Percentiles rank a stretch among this genome's conserved stretches.
These are phyloP conservation scores for Rhodamnia argentea DNA, from an alignment of 345 rosid species.

Conservation along the genomic window DNA sequence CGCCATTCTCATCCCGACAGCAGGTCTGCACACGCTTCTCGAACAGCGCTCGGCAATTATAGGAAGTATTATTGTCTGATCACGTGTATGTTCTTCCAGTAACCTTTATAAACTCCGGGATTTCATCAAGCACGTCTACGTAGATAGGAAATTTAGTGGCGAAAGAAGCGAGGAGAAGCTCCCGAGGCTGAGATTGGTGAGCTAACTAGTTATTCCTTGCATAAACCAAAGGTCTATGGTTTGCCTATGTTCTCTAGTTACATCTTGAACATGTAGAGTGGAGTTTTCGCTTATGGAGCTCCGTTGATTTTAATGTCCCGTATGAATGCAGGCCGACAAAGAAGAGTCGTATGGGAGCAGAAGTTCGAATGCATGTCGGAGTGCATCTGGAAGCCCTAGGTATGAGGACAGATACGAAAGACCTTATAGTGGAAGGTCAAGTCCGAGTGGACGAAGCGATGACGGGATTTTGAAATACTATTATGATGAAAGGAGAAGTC, in stretches of 20 bases:
- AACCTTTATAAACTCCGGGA: conserved; percentile 58
- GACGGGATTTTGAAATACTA: conserved; percentile 25
- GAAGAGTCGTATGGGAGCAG: conserved; percentile 30
- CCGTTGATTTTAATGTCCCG: not conserved
- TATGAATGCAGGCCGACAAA: conserved; percentile 26
- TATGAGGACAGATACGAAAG: conserved; percentile 25
- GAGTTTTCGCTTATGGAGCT: not conserved
- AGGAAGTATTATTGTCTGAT: conserved; percentile 8
- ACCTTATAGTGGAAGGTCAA: conserved; percentile 13
- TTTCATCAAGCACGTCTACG: conserved; percentile 81
- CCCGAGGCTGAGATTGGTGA: conserved; percentile 45
- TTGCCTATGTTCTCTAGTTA: not conserved
- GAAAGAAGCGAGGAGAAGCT: conserved; percentile 31
- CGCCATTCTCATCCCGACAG: conserved; percentile 67
- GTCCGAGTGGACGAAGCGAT: conserved; percentile 28
- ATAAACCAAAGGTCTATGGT: not conserved
- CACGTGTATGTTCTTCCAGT: conserved; percentile 31
- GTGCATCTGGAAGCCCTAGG: conserved; percentile 30
- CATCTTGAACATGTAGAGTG: not conserved
- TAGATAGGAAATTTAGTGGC: conserved; percentile 53
- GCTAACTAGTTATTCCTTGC: not conserved
- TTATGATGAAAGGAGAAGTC: conserved; percentile 53
- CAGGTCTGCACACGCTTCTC: conserved; percentile 39
- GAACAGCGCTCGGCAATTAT: not conserved
- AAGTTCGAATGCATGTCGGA: conserved; percentile 19